Base-by-base conservation (phyloP, 495 filamentous ascomycete genomes). In the Recurvomyces mirabilis region DNA sequence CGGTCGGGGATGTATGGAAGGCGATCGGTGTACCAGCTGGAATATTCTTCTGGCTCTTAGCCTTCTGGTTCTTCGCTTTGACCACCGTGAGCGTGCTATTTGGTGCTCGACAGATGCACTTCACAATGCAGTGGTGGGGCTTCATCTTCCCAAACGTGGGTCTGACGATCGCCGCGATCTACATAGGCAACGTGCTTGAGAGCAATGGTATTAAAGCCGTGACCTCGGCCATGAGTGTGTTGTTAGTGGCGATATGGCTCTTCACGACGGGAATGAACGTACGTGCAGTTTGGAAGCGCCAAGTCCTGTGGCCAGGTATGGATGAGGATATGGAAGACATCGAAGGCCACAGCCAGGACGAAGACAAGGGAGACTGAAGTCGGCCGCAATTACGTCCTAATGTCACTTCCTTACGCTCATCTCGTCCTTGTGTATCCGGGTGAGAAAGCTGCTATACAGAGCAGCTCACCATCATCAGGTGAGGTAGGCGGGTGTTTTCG, bases 41-140 rank as follows among this genome's bases (percentile, higher is more conserved):
- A 1, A 70, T 80, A 3, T 82, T 82, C 44, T 64, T 87, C 2
- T 87, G 81, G 81, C 70, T 72, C 0, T 60, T 85, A 11, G 74
- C 71, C 29, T 67, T 84, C 25, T 85, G 80, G 80, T 84, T 84
- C 65, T 84, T 84, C 57, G 65, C 64, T 25, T 66, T 79, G 4
- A 74, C 77, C 0, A 49, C 69, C 7, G 59, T 77, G 17, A 72
- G 71, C 1, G 70, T 73, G 7, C 50, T 81, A 17, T 58, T 58
- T 7, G 65, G 69, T 3, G 64, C 70, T 34, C 68, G 67, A 15
- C 65, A 78, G n/a, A 65, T 70, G 35, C 59, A 39, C 41, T 77
- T 73, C 49, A 69, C 69, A 54, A 55, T 76, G 15, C 67, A 65
- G 20, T 77, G 73, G 72, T 77, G 70, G 58, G 67, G 66, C 5